phyloP scores from a whole-genome alignment of 1,284 basidiomycete species.

The Exobasidium cylindrosporum region DNA sequence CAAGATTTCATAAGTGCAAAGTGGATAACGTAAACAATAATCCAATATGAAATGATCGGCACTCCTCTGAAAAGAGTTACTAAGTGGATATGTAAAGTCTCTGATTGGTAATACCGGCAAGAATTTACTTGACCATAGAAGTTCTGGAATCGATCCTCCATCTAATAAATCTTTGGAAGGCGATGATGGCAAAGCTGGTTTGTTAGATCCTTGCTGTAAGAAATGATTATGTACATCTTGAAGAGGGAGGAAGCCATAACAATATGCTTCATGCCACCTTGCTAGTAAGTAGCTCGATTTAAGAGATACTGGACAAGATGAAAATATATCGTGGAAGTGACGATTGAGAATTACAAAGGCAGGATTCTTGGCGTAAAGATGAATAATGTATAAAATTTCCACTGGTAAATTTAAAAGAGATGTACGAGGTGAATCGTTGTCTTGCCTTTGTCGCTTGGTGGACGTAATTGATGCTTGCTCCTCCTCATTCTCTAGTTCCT shows the following conservation, averaged over 20 bases:
- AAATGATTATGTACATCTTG: neutral
- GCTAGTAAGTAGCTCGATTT: conserved; percentile 5
- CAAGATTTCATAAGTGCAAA: conserved; percentile 6
- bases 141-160: neutral
- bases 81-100: conserved; percentile 6
- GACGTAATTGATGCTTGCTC: neutral
- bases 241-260: conserved; percentile 2
- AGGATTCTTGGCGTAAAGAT: conserved; percentile 15
- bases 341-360: neutral
- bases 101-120: conserved; percentile 4
- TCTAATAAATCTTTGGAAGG: neutral
- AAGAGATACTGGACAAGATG: neutral
- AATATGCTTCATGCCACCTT: conserved; percentile 12
- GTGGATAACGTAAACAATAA: conserved; percentile 12
- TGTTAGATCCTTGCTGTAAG: neutral
- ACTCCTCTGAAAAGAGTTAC: conserved; percentile 8
- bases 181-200: neutral
- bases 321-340: neutral
- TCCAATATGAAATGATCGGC: conserved; percentile 17
- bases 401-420: neutral
- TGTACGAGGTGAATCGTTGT: neutral
- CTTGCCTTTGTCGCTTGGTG: neutral
- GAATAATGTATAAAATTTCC: conserved; percentile 1
- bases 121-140: neutral
- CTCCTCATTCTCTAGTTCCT: neutral